Evolutionary conservation across 1,284 basidiomycete species (phyloP), one percentile per base, ranked within the genome.

Genomic region (Leccinum variabile): DNA sequence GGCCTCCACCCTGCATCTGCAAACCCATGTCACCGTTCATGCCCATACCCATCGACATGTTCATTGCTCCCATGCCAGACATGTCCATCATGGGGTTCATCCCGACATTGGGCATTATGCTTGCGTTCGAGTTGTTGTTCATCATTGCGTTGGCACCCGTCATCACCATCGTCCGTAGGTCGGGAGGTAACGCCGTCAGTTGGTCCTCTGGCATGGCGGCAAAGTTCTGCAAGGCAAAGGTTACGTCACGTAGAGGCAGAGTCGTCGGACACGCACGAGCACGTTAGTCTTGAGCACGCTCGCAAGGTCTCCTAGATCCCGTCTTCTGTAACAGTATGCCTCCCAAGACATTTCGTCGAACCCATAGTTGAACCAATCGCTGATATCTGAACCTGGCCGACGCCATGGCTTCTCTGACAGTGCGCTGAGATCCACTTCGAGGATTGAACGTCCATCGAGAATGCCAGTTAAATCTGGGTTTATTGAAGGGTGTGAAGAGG

Each of bases 351-450:
- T 84, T 77, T 99, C 97, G 75, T 99, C 97, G 74, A 99, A 99
- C 0, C 97, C 97, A 70, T 98, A 99, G 78, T 99, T 99, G 80
- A 99, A 99, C 90, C 94, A 99, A 79, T 98, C 97, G 69, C 92
- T 92, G 61, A 98, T 82, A 78, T 98, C 95, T 7, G 94, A 90
- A 16, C 97, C 97, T 9, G 96, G 92, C 60, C 90, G 80, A 63
- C 97, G 82, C 97, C 97, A 99, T 3, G 92, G 90, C 75, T 97
- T 97, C 62, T 93, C 91, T 25, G 90, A 81, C 75, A 98, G 83
- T 25, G 90, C 85, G 28, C 82, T 84, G 57, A 98, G 74, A 75
- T 99, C 97, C 53, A 97, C 84, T 65, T 98, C 95, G 55, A 95
- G 88, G 58, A 98, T 92, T 7, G 91, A 89, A 32, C 90, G 87